phyloP scores from a whole-genome alignment of 352 stramenopile species.

The Globisporangium canariense region DNA sequence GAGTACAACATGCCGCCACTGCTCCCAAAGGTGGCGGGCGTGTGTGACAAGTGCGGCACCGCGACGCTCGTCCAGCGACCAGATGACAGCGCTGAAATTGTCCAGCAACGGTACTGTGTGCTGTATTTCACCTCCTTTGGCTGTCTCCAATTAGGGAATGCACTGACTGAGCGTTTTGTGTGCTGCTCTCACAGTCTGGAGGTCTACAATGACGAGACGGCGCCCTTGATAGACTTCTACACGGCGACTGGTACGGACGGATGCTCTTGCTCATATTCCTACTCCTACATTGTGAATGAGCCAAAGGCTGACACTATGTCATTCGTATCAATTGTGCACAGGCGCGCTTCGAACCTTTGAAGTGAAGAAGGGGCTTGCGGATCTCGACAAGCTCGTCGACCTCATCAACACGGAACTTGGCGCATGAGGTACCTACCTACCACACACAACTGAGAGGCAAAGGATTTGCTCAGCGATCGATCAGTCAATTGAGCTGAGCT shows the following conservation, averaged over 20 bases:
- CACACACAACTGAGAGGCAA: background rate
- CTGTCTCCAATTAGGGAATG: background rate
- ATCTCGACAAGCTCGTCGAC: constrained; percentile 72
- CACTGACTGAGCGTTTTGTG: background rate
- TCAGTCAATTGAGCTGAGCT: too few species aligned
- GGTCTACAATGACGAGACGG: constrained; percentile 89
- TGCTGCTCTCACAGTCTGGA: constrained; percentile 40
- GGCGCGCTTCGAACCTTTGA: constrained; percentile 78
- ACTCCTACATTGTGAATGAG: background rate
- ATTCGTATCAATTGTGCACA: background rate
- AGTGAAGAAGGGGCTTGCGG: constrained; percentile 81
- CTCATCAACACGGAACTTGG: constrained; percentile 63
- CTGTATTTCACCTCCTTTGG: too few species aligned
- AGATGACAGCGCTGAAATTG: constrained; percentile 80
- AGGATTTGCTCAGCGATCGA: background rate
- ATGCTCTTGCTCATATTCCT: background rate
- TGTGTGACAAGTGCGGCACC: constrained; percentile 79
- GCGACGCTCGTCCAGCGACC: constrained; percentile 71
- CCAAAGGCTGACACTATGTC: background rate
- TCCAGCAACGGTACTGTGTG: constrained; percentile 55
- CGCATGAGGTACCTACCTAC: background rate
- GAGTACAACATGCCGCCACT: constrained; percentile 90
- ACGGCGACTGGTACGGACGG: constrained; percentile 31
- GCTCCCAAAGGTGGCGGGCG: constrained; percentile 77
- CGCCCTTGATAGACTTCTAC: constrained; percentile 87